A percentile compares a stretch with the other conserved stretches of the same genome.
These are phyloP conservation scores for Schizochytrium sp. DNA, from an alignment of 108 stramenopile species.

Conservation along the genomic window DNA sequence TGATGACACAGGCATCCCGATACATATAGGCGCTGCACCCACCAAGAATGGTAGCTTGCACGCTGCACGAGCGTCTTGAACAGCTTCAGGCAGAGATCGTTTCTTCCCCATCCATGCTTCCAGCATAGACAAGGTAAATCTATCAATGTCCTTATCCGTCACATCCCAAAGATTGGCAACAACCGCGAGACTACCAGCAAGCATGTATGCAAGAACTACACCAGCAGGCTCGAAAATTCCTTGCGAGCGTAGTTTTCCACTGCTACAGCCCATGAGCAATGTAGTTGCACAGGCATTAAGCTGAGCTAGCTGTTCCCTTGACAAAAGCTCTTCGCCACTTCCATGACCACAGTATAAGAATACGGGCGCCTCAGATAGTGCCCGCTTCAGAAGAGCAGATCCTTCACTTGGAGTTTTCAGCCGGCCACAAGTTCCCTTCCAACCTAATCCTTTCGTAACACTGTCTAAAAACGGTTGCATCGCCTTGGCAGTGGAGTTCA, in stretches of 20 bases:
- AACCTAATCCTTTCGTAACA: constrained; percentile 68
- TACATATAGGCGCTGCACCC: constrained; percentile 92
- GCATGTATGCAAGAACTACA: constrained; percentile 88
- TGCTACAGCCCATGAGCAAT: constrained; percentile 97
- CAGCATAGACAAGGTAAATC: constrained; percentile 80
- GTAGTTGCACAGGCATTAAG: constrained; percentile 73
- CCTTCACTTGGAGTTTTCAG: constrained; percentile 78
- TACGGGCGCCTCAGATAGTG: constrained; percentile 78
- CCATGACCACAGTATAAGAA: constrained; percentile 96
- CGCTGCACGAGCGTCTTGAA: constrained; percentile 82
- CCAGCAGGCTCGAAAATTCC: constrained; percentile 90
- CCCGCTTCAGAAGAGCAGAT: constrained; percentile 74
- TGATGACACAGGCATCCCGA: constrained; percentile 84
- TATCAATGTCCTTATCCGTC: constrained; percentile 96
- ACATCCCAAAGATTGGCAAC: constrained; percentile 99
- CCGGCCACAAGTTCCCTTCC: constrained; percentile 83
- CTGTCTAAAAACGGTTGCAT: constrained; percentile 80
- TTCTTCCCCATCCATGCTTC: constrained; percentile 72
- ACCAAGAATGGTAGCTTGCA: constrained; percentile 91
- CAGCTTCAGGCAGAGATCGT: constrained; percentile 81
- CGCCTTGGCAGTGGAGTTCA: constrained; percentile 81
- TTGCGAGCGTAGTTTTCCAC: constrained; percentile 84
- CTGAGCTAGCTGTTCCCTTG: constrained; percentile 79
- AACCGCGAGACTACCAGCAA: constrained; percentile 90
- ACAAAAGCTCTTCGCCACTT: constrained; percentile 86